phyloP scores from a whole-genome alignment of 345 rosid species.

The Citrus unshiu region DNA sequence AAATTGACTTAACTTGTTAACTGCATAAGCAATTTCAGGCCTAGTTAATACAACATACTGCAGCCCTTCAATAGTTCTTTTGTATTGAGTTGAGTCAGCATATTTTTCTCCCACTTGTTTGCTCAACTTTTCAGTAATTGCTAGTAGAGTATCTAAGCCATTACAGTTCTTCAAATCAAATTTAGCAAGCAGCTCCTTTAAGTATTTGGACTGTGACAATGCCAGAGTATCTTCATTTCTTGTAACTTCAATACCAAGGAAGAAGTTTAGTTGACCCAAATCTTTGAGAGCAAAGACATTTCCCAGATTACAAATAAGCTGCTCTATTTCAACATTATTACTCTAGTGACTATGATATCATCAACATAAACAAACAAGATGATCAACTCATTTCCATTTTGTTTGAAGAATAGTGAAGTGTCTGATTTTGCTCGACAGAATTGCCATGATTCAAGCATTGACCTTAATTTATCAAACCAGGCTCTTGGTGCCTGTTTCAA shows the following conservation, averaged over 20 bases:
- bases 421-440: no score
- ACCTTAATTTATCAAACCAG: no score
- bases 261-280: background rate
- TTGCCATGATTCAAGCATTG: no score
- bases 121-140: background rate
- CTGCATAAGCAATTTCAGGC: background rate
- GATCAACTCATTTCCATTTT: no score
- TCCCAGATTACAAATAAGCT: no score
- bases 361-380: no score
- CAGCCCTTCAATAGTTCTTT: background rate
- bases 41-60: background rate
- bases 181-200: accelerated
- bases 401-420: no score
- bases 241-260: no score
- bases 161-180: background rate
- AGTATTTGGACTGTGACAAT: no score
- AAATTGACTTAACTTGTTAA: background rate
- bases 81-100: background rate
- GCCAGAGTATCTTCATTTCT: background rate
- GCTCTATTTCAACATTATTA: no score
- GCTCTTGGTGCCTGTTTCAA: no score
- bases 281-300: background rate
- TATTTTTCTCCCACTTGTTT: accelerated
- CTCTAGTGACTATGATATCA: no score
- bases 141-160: background rate